These are phyloP conservation scores for Vigna mungo DNA, from an alignment of 306 rosid genomes.

Conservation along the genomic window DNA sequence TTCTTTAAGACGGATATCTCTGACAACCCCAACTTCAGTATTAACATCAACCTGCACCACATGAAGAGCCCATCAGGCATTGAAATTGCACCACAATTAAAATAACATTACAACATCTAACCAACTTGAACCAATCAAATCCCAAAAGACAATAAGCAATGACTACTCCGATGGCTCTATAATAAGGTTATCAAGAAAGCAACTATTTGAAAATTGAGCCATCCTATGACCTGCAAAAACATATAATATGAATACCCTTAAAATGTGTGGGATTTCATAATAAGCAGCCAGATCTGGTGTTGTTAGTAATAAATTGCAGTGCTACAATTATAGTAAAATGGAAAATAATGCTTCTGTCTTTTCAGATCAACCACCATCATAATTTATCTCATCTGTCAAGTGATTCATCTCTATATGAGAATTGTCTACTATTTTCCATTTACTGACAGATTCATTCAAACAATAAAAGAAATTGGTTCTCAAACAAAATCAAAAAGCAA, in stretches of 20 bases:
- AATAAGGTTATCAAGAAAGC: neutral
- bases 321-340: neutral
- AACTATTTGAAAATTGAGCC: conserved; percentile 1
- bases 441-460: conserved; percentile 12
- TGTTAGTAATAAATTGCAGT: neutral
- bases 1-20: conserved; percentile 94
- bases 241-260: neutral
- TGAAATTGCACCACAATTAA: conserved; percentile 25
- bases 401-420: conserved; percentile 11
- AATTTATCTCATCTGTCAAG: neutral
- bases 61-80: conserved; percentile 40
- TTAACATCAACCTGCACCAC: conserved; percentile 91
- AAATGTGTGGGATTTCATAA: neutral
- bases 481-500: conserved; percentile 22
- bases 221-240: neutral
- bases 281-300: conserved; percentile 2
- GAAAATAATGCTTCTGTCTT: neutral
- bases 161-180: neutral
- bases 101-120: neutral
- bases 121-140: conserved; percentile 7
- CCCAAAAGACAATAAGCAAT: neutral
- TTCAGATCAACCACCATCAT: neutral
- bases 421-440: neutral
- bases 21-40: conserved; percentile 98
- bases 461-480: neutral